Conservation (phyloP, 1,284 basidiomycete genomes). For the Schizophyllum commune region DNA sequence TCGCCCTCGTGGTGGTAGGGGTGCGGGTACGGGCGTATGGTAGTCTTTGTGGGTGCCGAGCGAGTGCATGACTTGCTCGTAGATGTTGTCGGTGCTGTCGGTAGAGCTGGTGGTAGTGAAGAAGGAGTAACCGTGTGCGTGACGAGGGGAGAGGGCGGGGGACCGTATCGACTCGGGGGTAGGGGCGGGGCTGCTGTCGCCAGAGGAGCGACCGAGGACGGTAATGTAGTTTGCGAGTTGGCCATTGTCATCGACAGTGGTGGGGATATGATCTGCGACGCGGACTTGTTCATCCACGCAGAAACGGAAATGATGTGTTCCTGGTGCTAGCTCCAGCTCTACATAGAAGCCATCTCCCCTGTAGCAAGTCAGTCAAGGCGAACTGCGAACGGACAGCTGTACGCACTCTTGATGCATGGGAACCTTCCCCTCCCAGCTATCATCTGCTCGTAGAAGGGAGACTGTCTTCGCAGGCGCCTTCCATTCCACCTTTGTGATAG, state of each 20-base stretch:
- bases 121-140: conserved; percentile 12
- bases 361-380: background rate
- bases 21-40: background rate
- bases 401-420: conserved; percentile 58
- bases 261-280: conserved; percentile 72
- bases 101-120: conserved; percentile 11
- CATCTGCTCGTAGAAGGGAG: conserved; percentile 62
- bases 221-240: conserved; percentile 93
- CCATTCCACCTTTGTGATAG: conserved; percentile 56
- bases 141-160: background rate
- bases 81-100: conserved; percentile 11
- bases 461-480: conserved; percentile 29
- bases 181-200: conserved; percentile 1
- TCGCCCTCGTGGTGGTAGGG: background rate
- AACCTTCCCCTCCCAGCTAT: conserved; percentile 62
- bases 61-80: conserved; percentile 11
- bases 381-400: conserved; percentile 2
- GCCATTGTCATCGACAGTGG: conserved; percentile 92
- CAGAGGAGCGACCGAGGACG: conserved; percentile 23
- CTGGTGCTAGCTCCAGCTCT: conserved; percentile 66
- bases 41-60: conserved; percentile 16
- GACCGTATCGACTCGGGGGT: background rate
- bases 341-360: conserved; percentile 24
- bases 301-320: conserved; percentile 94
- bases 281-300: conserved; percentile 91